These are phyloP conservation scores for Aspergillus vadensis DNA, from an alignment of 2,329 filamentous ascomycete species.

Conservation along the genomic window DNA sequence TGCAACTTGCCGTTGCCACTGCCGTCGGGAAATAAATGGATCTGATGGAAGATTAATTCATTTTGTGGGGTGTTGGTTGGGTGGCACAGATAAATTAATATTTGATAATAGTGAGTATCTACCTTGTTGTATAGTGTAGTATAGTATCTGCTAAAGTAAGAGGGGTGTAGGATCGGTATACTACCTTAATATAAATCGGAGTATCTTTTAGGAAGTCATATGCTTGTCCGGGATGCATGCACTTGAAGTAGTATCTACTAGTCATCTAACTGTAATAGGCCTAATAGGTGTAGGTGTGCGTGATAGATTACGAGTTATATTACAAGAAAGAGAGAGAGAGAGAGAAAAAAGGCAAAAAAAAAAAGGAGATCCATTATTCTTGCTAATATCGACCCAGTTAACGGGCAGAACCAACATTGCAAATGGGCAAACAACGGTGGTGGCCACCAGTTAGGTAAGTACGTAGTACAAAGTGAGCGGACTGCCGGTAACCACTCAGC, in stretches of 20 bases:
- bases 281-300: background rate
- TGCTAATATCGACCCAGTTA: background rate
- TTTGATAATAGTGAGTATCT: too few species aligned
- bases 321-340: background rate
- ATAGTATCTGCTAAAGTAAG: too few species aligned
- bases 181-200: background rate
- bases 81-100: too few species aligned
- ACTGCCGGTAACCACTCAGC: background rate
- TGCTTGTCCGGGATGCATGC: background rate
- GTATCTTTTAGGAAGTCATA: background rate
- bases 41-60: background rate
- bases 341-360: background rate
- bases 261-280: background rate
- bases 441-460: background rate
- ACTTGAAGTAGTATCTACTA: too few species aligned
- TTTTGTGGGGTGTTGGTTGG: background rate
- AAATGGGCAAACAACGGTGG: background rate
- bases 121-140: too few species aligned
- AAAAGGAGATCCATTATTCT: background rate
- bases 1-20: background rate
- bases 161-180: background rate
- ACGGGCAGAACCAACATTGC: background rate
- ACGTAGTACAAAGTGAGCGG: too few species aligned
- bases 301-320: background rate
- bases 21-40: background rate